phyloP scores from a whole-genome alignment of 495 filamentous ascomycete species.

The Penicillium coprophilum region DNA sequence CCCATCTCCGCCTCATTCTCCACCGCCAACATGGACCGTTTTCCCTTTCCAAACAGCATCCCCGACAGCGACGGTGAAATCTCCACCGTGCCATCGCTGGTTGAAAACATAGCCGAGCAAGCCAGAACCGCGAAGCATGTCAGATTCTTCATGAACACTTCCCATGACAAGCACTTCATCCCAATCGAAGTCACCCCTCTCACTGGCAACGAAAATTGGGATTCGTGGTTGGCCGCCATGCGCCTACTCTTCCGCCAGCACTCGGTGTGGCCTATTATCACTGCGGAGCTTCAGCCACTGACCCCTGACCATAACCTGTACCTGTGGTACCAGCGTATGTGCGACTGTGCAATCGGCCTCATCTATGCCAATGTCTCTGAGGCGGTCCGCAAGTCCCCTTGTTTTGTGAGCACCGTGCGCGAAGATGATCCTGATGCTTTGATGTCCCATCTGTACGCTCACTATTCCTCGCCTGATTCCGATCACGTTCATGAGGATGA shows the following conservation, averaged over 20 bases:
- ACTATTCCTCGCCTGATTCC: not conserved
- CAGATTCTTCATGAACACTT: conserved; percentile 9
- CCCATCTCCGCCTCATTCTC: not conserved
- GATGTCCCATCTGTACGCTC: conserved; percentile 1
- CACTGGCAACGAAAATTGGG: not conserved
- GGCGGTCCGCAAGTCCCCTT: conserved; percentile 2
- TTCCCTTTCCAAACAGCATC: not conserved
- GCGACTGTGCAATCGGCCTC: conserved; percentile 3
- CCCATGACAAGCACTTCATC: conserved; percentile 15
- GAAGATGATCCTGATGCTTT: not conserved
- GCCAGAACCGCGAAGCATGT: conserved; percentile 1
- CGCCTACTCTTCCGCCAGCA: conserved; percentile 12
- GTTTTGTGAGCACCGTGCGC: not conserved
- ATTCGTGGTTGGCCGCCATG: conserved; percentile 1
- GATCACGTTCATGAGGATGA: not conserved
- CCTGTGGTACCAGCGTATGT: conserved; percentile 13
- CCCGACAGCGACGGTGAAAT: not conserved
- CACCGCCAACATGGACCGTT: not conserved
- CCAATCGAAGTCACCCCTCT: conserved; percentile 4
- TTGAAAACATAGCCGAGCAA: not conserved
- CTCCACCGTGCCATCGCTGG: not conserved
- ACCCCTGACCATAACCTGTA: not conserved
- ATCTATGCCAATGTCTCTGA: conserved; percentile 15
- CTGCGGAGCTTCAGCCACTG: not conserved
- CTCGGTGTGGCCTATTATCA: conserved; percentile 12